Base-by-base conservation (phyloP, 2,329 filamentous ascomycete species). In the Bimuria novae-zelandiae region DNA sequence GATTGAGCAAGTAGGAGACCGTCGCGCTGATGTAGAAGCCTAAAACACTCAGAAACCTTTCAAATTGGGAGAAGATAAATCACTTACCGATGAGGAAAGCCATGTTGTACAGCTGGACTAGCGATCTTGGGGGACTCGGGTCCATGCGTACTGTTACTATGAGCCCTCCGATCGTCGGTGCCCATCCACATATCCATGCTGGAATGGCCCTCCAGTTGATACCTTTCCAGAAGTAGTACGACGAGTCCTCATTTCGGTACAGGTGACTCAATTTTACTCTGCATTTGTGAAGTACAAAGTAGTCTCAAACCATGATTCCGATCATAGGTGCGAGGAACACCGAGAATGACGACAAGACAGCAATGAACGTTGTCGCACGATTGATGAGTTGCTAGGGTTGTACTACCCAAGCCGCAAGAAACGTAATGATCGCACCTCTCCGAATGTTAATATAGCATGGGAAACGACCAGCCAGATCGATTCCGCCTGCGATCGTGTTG, bases 51-150 rank as follows among this genome's bases (percentile, higher is more conserved):
- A 67, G 3, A 57, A 49, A 37, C 16, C 1, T 21, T 6, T 17
- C 12, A 19, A n/a, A n/a, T n/a, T 2, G 32, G 2, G n/a, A 5
- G 12, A 1, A 17, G 8, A 21, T 11, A 27, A 17, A 22, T 7
- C 11, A 54, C 67, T 57, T 42, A 69, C 77, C 78, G 14, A 78
- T 68, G 11, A 80, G 69, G 53, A 80, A 80, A 0, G 79, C 76
- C 67, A 77, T 76, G 51, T 76, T 79, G 56, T 80, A 80, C 16
- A 80, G 56, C 58, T 80, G 67, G n/a, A 73, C 73, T 30, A 79
- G 55, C 3, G 64, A 66, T 25, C 65, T 65, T 3, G 76, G 69
- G 3, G 76, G 74, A 48, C 64, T 51, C 30, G 59, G 27, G 58
- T 71, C 68, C 37, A 68, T 62, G 17, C 68, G 52, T 7, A 74